Conservation (phyloP, 2,329 filamentous ascomycete genomes). For the Ascochyta fabae region DNA sequence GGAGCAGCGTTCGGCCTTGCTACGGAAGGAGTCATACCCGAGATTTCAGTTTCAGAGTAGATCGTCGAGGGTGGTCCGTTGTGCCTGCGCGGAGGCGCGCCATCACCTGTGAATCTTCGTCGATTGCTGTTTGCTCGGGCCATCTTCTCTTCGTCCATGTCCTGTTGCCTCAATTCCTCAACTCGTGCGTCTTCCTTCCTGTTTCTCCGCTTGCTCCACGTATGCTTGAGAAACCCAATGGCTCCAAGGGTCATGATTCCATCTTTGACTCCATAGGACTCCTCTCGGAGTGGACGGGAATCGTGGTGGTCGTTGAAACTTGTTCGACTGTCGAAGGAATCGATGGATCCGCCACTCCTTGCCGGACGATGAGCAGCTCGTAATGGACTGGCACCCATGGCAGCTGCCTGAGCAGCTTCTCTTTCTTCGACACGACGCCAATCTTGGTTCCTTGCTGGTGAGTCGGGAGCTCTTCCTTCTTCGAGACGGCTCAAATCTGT, state of each 20-base stretch:
- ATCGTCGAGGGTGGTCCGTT: constrained; percentile 48
- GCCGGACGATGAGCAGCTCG: constrained; percentile 39
- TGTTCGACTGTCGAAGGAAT: constrained; percentile 51
- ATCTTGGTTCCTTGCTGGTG: constrained; percentile 48
- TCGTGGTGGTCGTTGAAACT: constrained; percentile 44
- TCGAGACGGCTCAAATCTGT: constrained; percentile 58
- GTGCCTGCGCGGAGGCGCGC: constrained; percentile 43
- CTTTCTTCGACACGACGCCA: constrained; percentile 49
- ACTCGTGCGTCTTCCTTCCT: constrained; percentile 67
- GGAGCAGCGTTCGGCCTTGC: constrained; percentile 46
- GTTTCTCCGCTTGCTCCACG: constrained; percentile 60
- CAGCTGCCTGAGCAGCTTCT: constrained; percentile 47
- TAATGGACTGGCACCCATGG: constrained; percentile 57
- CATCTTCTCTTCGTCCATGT: constrained; percentile 60
- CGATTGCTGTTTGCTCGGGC: constrained; percentile 60
- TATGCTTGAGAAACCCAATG: constrained; percentile 51
- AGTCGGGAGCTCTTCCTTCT: constrained; percentile 60
- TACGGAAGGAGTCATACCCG: constrained; percentile 54
- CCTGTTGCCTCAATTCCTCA: constrained; percentile 58
- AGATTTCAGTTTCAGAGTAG: constrained; percentile 52
- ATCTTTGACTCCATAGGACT: constrained; percentile 49
- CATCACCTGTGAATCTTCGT: constrained; percentile 74
- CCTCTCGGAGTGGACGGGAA: constrained; percentile 23
- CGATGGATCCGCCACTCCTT: constrained; percentile 48
- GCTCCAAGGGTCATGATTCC: constrained; percentile 57